Base-by-base conservation (phyloP, 2,329 filamentous ascomycete genomes). In the Nothophaeocryptopus gaeumannii region DNA sequence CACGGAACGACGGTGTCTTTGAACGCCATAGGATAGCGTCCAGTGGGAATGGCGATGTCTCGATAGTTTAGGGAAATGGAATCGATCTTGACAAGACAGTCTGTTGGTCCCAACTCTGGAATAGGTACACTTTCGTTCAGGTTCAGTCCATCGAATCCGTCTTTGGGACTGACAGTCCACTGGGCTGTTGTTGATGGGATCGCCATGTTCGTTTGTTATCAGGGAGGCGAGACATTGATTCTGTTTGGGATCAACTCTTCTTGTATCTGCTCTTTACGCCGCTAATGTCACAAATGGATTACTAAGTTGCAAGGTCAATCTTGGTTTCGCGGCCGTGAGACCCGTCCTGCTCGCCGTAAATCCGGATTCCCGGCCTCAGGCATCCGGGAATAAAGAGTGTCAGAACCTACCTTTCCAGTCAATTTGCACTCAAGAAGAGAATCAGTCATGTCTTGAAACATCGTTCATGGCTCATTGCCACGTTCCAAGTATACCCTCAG, bases 61-160 rank as follows among this genome's bases (percentile, higher is more conserved):
- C 74, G 72, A 61, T 73, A 76, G 61, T 76, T 76, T 39, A 76
- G 65, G 11, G 72, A 75, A 5, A 67, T 70, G 33, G 39, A 44
- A 64, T 41, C 62, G 73, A 72, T 74, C 68, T 85, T 86, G 60
- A 91, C 81, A 26, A 90, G 75, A 8, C 89, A 84, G 15, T 90
- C 82, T 51, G 79, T 79, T 44, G 88, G 84, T 39, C 84, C 84
- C 1, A 85, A 64, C 55, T 80, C 69, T 8, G 84, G 82, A 2
- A 88, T 62, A 1, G 75, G 62, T 31, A 70, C 67, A 38, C 75
- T 71, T 44, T 82, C 10, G 12, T 42, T 75, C 53, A 76, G 69
- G 57, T 79, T 77, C 61, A 89, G 74, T 35, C 73, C 74, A 40
- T 86, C 80, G 60, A 88, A 84, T 56, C 74, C 79, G 43, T 74